These are phyloP conservation scores for Paraconiothyrium brasiliense DNA, from an alignment of 2,329 filamentous ascomycete genomes.

Conservation along the genomic window DNA sequence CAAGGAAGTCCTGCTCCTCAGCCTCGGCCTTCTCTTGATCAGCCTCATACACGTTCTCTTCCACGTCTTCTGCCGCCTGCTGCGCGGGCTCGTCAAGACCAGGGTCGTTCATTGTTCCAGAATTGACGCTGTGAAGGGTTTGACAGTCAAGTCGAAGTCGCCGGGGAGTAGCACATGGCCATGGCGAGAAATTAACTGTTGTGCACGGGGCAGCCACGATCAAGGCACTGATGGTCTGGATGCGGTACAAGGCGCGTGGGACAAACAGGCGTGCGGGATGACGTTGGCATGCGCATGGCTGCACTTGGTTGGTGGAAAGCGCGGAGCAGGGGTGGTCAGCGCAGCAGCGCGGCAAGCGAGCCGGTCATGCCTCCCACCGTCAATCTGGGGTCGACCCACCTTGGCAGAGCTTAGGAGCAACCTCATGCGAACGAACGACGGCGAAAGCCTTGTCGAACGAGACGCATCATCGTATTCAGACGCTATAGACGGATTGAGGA, in stretches of 20 bases:
- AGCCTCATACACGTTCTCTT: constrained; percentile 45
- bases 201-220: neutral
- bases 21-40: constrained; percentile 49
- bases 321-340: constrained; percentile 7
- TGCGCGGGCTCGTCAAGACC: constrained; percentile 61
- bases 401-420: constrained; percentile 20
- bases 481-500: neutral
- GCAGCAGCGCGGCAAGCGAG: neutral
- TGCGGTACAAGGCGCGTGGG: constrained; percentile 1
- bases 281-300: constrained; percentile 16
- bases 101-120: constrained; percentile 55
- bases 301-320: constrained; percentile 18
- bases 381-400: neutral
- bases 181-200: neutral
- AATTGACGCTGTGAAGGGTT: neutral
- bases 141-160: neutral
- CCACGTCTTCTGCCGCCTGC: constrained; percentile 57
- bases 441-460: neutral
- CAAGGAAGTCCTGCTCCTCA: constrained; percentile 54
- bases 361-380: neutral
- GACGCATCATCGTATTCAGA: neutral
- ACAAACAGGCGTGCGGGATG: constrained; percentile 16
- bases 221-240: constrained; percentile 12
- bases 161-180: neutral
- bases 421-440: constrained; percentile 2